Evolutionary conservation across 306 rosid species (phyloP).

Genomic region (Cicer chorassanicum): DNA sequence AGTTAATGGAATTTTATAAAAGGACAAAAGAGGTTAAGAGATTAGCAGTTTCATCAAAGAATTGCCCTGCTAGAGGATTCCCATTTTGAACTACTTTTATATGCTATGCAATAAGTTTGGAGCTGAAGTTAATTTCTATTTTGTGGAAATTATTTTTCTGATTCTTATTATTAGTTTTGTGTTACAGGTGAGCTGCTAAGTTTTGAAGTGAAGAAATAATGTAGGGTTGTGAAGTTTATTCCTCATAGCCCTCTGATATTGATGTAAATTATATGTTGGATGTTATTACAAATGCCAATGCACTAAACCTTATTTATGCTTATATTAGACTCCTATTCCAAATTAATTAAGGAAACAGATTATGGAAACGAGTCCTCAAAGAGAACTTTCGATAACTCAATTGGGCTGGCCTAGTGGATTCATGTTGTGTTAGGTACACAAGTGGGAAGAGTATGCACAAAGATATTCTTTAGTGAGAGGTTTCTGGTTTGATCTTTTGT

Average conservation of each 20-base stretch:
- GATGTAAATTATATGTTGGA: not conserved
- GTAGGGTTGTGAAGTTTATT: not conserved
- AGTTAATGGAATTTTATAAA: slow-evolving; percentile 63
- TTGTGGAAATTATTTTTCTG: slow-evolving; percentile 34
- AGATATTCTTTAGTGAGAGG: not conserved
- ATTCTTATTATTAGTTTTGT: slow-evolving; percentile 13
- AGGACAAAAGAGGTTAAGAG: slow-evolving; percentile 65
- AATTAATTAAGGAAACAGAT: not conserved
- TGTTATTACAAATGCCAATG: not conserved
- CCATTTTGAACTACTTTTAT: slow-evolving; percentile 60
- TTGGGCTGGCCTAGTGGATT: not conserved
- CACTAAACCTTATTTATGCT: not conserved
- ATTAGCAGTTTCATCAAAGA: slow-evolving; percentile 70
- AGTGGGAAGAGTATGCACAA: not conserved
- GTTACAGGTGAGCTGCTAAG: slow-evolving; percentile 8
- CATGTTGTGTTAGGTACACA: not conserved
- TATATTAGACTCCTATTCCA: not conserved
- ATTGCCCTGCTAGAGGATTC: slow-evolving; percentile 51
- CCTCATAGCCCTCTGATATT: not conserved
- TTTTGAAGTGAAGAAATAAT: slow-evolving; percentile 9
- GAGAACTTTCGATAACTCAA: not conserved
- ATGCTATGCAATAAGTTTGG: slow-evolving; percentile 34
- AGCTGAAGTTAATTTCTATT: slow-evolving; percentile 34
- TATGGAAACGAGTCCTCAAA: not conserved
- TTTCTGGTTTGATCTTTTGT: not conserved